Conservation (phyloP, 2,329 filamentous ascomycete species). For the Paecilomyces fulvus region DNA sequence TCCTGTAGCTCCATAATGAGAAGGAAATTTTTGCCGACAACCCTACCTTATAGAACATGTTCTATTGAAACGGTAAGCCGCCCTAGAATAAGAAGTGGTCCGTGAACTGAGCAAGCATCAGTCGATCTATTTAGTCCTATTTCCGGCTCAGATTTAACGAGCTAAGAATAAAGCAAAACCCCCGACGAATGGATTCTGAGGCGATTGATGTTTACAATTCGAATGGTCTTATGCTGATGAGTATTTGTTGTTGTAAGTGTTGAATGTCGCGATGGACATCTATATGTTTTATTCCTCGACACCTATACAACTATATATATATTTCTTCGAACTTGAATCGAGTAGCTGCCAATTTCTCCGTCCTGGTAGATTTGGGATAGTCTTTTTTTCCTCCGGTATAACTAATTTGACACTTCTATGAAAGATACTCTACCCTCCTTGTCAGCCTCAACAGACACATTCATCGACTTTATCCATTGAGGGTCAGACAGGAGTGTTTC, state of each 20-base stretch:
- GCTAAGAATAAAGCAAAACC: not conserved
- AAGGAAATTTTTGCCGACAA: not conserved
- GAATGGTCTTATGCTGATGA: not conserved
- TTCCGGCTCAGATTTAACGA: not conserved
- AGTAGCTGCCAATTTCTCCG: too few species aligned
- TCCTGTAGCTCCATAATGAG: not conserved
- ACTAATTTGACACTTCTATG: too few species aligned
- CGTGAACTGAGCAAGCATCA: not conserved
- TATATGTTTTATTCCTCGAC: too few species aligned
- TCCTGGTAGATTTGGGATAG: too few species aligned
- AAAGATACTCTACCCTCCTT: not conserved
- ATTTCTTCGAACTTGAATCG: too few species aligned
- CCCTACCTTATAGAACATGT: not conserved
- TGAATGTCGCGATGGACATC: too few species aligned
- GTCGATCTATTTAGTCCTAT: not conserved
- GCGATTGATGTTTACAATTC: not conserved
- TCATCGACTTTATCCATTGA: not conserved
- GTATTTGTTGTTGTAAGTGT: not conserved
- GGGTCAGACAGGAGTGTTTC: not conserved
- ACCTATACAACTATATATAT: too few species aligned
- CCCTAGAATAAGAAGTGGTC: not conserved
- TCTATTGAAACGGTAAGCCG: not conserved
- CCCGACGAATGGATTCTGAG: not conserved
- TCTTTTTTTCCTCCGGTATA: too few species aligned
- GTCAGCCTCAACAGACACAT: not conserved